Evolutionary conservation across 805 yeast genomes (phyloP).

Genomic region (Sungouiozyma intestinalis): DNA sequence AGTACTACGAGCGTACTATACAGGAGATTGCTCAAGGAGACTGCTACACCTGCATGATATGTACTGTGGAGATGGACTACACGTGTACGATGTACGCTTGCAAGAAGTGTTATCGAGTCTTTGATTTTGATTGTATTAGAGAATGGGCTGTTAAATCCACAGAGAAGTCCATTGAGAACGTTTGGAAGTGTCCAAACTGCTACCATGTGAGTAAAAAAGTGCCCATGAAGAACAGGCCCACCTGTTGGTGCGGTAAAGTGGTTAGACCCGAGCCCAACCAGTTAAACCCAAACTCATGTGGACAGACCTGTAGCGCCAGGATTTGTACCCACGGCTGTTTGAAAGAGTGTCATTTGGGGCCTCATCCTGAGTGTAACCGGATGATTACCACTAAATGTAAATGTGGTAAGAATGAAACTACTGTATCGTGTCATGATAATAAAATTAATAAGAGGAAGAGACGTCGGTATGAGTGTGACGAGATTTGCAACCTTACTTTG

Average conservation of each 20-base stretch:
- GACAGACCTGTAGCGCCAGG: constrained; percentile 62
- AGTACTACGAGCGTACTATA: constrained; percentile 25
- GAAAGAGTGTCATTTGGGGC: constrained; percentile 78
- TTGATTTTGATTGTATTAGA: constrained; percentile 72
- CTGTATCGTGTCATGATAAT: constrained; percentile 64
- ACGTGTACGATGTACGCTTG: constrained; percentile 72
- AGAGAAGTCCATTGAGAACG: constrained; percentile 45
- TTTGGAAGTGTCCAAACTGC: constrained; percentile 82
- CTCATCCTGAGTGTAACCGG: constrained; percentile 74
- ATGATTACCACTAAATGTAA: constrained; percentile 56
- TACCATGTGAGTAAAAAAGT: constrained; percentile 39
- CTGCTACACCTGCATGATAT: constrained; percentile 74
- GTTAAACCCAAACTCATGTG: constrained; percentile 76
- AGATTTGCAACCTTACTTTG: constrained; percentile 47
- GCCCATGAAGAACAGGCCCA: constrained; percentile 35
- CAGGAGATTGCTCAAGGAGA: constrained; percentile 36
- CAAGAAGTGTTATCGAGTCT: constrained; percentile 64
- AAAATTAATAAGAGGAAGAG: constrained; percentile 44
- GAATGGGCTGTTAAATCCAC: constrained; percentile 81
- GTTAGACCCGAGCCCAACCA: constrained; percentile 52
- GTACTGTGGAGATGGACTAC: constrained; percentile 71
- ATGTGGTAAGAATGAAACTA: constrained; percentile 61
- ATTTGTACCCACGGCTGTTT: constrained; percentile 68
- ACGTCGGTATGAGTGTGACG: constrained; percentile 35
- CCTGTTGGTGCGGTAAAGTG: constrained; percentile 84